Base-by-base conservation (phyloP, 179 eudicot genomes). In the Beta macrorhiza region DNA sequence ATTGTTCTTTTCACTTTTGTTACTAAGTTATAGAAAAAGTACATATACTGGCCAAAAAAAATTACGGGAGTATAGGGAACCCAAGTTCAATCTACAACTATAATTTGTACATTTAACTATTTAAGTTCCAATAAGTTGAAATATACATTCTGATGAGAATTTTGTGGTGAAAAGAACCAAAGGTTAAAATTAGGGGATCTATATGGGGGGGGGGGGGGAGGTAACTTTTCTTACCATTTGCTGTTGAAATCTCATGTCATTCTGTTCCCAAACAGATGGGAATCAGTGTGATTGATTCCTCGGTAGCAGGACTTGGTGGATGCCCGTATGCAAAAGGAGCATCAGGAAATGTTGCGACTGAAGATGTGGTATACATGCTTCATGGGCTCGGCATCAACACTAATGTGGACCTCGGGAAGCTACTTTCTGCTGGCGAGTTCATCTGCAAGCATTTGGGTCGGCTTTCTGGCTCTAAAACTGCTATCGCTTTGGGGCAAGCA, bases 291-390 rank as follows among this genome's bases (percentile, higher is more conserved):
- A 85, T 91, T 1, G 95, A 91, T 75, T 89, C 93, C 63, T 90
- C 95, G 3, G 61, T 90, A 53, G 91, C 91, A 52, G 95, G 95
- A 62, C 91, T 91, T 19, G 95, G 95, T 71, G 95, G 95, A 6
- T 91, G 95, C 85, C 95, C 95, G 55, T 91, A 91, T 64, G 95
- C 95, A 7, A 91, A 90, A 84, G 95, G 95, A 77, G 95, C 95
- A 45, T 89, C 95, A 7, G 95, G 95, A 20, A 91, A 91, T 63
- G 95, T 91, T 70, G 90, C 95, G 37, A 91, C 95, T 0, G 95
- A 91, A 85, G 95, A 91, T 72, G 95, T 91, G 25, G 93, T 91
- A 19, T 91, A 90, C 89, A 91, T 91, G 95, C 93, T 91, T 55
- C 81, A 89, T 64, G 95, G 95, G 15, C 89, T 91, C 5, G 95